Evolutionary conservation across 257 asterid genomes (phyloP), one percentile per base, ranked within the genome.

Genomic region (Penstemon newberryi): DNA sequence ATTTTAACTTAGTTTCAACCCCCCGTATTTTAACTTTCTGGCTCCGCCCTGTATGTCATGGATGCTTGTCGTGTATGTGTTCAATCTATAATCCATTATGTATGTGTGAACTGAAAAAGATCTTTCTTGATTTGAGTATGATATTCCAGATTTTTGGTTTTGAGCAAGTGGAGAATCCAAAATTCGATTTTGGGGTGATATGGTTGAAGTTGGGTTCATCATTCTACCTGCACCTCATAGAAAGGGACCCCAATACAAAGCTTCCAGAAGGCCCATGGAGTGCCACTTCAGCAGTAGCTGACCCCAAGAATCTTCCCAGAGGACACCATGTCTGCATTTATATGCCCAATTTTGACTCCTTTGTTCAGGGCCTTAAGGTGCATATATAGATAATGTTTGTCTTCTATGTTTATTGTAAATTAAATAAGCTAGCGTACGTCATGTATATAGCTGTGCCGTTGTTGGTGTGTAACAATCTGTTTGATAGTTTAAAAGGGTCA

Each of bases 261-360:
- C 90, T 89, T 57, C 97, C 96, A 7, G 95, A 91, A 80, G 91
- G 95, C n/a, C 96, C 92, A 5, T 83, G 81, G 84, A 82, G 81
- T 70, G 74, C 93, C 62, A 19, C 80, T 9, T 78, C 87, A 38
- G 82, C 89, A 0, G 79, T 81, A 12, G 79, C 83, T 2, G 95
- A 84, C 67, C 92, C 96, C 42, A 72, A 71, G 81, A 58, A 81
- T 54, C 85, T 89, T 1, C 87, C 76, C 39, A 83, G 95, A 70
- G 95, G 98, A 10, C 98, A 91, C 81, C 98, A 91, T 81, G 60
- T 91, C 76, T 91, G 98, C 71, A 72, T 91, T 70, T 84, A 78
- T 36, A 84, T 91, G 51, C 79, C 94, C 70, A 69, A 91, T 77
- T 85, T 87, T 61, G 84, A 89, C 77, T 76, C 87, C 70, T 82